phyloP scores from a whole-genome alignment of 2,329 filamentous ascomycete genomes.

The Onygenales sp. region DNA sequence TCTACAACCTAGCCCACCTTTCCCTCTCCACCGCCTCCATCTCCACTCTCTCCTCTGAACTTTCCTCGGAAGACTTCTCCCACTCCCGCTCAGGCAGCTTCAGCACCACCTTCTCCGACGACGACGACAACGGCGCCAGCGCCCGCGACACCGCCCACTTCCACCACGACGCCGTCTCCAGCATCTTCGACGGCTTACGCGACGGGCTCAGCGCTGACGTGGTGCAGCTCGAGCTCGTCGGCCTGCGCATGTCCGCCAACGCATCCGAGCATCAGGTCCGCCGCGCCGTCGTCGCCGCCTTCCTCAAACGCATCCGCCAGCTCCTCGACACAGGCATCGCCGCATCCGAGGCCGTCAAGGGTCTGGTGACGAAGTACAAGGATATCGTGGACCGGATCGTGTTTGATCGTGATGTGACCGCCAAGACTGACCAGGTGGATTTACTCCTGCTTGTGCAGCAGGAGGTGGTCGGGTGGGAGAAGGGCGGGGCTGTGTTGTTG shows the following conservation, averaged over 20 bases:
- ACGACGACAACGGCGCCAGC: slow-evolving; percentile 56
- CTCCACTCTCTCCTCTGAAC: slow-evolving; percentile 52
- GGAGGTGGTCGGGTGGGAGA: slow-evolving; percentile 58
- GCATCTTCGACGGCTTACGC: slow-evolving; percentile 76
- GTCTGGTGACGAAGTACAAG: slow-evolving; percentile 55
- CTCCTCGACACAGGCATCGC: slow-evolving; percentile 48
- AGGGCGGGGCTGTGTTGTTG: slow-evolving; percentile 60
- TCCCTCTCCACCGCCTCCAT: slow-evolving; percentile 46
- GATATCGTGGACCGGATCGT: slow-evolving; percentile 51
- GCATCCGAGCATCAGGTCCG: slow-evolving; percentile 85
- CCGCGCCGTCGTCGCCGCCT: slow-evolving; percentile 72
- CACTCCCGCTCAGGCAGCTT: slow-evolving; percentile 61
- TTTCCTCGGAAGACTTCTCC: slow-evolving; percentile 32
- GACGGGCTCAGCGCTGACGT: slow-evolving; percentile 65
- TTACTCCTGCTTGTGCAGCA: slow-evolving; percentile 74
- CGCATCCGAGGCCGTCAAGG: slow-evolving; percentile 55
- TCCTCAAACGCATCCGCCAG: slow-evolving; percentile 71
- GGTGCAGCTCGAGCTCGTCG: slow-evolving; percentile 88
- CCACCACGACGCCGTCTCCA: slow-evolving; percentile 77
- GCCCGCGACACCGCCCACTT: slow-evolving; percentile 77
- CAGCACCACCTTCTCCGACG: slow-evolving; percentile 60
- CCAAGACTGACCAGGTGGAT: slow-evolving; percentile 67
- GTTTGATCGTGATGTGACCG: slow-evolving; percentile 44
- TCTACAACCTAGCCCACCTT: slow-evolving; percentile 43
- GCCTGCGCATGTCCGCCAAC: slow-evolving; percentile 81